Conservation (phyloP, 2,329 filamentous ascomycete species). For the Aspergillus neotritici region DNA sequence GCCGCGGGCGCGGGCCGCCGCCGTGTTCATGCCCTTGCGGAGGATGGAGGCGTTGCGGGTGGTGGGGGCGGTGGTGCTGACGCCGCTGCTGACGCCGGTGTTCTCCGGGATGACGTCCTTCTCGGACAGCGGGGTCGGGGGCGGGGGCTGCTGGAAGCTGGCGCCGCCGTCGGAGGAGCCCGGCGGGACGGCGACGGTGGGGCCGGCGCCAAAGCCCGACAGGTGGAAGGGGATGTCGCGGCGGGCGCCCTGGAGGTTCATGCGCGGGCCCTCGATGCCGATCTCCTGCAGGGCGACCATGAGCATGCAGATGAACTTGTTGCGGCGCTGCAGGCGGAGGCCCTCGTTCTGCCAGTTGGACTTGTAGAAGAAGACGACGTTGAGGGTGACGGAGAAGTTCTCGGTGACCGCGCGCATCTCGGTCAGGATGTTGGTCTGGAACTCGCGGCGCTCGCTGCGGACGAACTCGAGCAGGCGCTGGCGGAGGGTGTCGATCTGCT, state of each 20-base stretch:
- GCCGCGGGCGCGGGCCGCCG: constrained; percentile 46
- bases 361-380: constrained; percentile 97
- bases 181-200: constrained; percentile 38
- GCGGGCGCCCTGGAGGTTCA: constrained; percentile 64
- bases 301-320: constrained; percentile 88
- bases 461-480: constrained; percentile 78
- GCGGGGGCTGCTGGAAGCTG: constrained; percentile 27
- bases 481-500: constrained; percentile 78
- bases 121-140: constrained; percentile 27
- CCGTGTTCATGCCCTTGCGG: constrained; percentile 43
- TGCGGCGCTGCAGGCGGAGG: constrained; percentile 79
- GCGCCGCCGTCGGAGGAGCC: constrained; percentile 37
- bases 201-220: constrained; percentile 45
- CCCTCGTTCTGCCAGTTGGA: constrained; percentile 95
- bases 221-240: constrained; percentile 63
- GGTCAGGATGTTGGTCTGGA: constrained; percentile 77
- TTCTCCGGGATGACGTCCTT: constrained; percentile 23
- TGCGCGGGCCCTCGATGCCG: constrained; percentile 77
- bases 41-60: constrained; percentile 49
- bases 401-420: constrained; percentile 75
- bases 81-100: constrained; percentile 23
- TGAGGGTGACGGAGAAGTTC: constrained; percentile 78
- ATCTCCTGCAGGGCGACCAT: constrained; percentile 80
- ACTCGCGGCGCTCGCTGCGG: constrained; percentile 78
- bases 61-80: constrained; percentile 4